Base-by-base conservation (phyloP, 208 protist genomes). In the Wallacemonas sp. region DNA sequence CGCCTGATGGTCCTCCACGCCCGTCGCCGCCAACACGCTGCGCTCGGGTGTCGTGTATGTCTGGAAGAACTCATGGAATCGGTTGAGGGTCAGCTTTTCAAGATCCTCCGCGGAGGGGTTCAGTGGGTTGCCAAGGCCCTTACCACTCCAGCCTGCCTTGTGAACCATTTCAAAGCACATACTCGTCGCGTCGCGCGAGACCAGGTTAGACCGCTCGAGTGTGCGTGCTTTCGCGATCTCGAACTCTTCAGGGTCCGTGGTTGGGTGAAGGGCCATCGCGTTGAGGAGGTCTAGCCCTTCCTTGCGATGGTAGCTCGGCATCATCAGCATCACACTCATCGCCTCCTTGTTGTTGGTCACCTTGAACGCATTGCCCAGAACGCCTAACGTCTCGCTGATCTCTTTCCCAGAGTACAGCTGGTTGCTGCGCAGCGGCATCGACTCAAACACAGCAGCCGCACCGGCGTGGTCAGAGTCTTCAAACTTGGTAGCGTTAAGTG, bases 111-210 rank as follows among this genome's bases (percentile, higher is more conserved):
- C 74, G 4, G 69, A 79, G 26, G 83, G 87, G 33, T 70, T 71
- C 5, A 88, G 70, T 33, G 79, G 78, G 26, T 86, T 88, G 30
- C 88, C 87, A 2, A 95, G 71, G 0, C 87, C 89, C 26, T 81
- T 87, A 3, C 88, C 87, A 62, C 74, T 82, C 79, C 86, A 97
- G 11, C 84, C 92, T 1, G 92, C 92, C 69, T 96, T 88, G 65
- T 97, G 92, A 14, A 97, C 75, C 49, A 93, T 72, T 55, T 97
- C 92, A 53, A 97, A 94, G 56, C 86, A 88, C 73, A 93, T 81
- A 42, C 72, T 89, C 6, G 82, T 88, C 12, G 85, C 86, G 61
- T 97, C 92, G 21, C 88, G 75, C 21, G 49, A 70, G 17, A 74
- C 58, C 33, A 93, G 28, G 21, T 79, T 42, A 0, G 81, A 65